A percentile compares a stretch with the other conserved stretches of the same genome.
phyloP scores from a whole-genome alignment of 2,329 filamentous ascomycete species.

The Plectosphaerella sp. region DNA sequence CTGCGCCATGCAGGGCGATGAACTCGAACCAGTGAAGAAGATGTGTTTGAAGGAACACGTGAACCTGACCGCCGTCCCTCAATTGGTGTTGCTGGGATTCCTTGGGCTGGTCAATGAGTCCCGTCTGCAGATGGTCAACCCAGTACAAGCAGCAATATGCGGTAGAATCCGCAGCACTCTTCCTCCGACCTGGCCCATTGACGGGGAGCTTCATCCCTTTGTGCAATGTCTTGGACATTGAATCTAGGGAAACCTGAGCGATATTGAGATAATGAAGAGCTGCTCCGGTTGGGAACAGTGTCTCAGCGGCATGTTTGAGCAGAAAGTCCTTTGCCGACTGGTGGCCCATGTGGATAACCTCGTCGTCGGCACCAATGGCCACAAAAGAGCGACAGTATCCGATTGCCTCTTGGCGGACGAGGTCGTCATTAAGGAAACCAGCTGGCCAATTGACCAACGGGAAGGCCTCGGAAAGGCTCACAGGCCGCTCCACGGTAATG shows the following conservation, averaged over 20 bases:
- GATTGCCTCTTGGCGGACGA: neutral
- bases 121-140: too few species aligned
- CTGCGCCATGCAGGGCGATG: too few species aligned
- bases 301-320: constrained; percentile 7
- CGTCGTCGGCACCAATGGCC: neutral
- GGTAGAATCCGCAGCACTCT: constrained; percentile 9
- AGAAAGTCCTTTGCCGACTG: constrained; percentile 39
- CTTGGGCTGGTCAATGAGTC: too few species aligned
- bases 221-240: neutral
- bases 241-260: neutral
- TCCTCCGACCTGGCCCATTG: neutral
- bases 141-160: constrained; percentile 1
- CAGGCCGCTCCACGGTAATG: neutral
- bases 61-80: too few species aligned
- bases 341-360: constrained; percentile 30
- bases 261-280: neutral
- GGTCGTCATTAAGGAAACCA: neutral
- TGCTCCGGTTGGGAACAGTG: constrained; percentile 22
- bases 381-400: neutral
- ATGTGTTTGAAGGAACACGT: too few species aligned
- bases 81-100: too few species aligned
- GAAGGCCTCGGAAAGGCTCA: neutral
- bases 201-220: neutral
- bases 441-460: neutral
- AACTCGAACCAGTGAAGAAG: too few species aligned